These are phyloP conservation scores for Erythrophleum fordii DNA, from an alignment of 306 rosid genomes.

Conservation along the genomic window DNA sequence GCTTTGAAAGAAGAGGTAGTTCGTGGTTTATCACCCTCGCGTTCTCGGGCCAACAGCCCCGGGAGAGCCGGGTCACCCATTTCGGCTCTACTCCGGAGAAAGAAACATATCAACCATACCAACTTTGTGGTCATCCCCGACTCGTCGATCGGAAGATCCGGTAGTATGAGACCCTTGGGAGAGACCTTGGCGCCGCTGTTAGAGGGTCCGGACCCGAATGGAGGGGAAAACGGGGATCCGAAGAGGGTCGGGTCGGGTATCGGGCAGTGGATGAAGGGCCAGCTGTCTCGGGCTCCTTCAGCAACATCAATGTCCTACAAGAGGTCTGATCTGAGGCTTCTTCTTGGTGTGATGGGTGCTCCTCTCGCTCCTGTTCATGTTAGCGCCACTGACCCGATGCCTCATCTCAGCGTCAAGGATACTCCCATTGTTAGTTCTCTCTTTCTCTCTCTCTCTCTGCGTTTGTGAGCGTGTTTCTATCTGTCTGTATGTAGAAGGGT, in stretches of 20 bases:
- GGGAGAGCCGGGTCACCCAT: slow-evolving; percentile 74
- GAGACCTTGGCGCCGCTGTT: slow-evolving; percentile 74
- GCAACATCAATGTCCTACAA: slow-evolving; percentile 52
- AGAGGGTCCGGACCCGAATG: slow-evolving; percentile 93
- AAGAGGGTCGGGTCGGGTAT: slow-evolving; percentile 79
- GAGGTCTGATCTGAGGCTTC: slow-evolving; percentile 93
- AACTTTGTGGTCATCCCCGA: slow-evolving; percentile 28
- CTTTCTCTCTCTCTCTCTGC: background rate
- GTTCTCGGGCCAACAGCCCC: slow-evolving; percentile 76
- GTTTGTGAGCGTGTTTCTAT: background rate
- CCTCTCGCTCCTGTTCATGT: slow-evolving; percentile 93
- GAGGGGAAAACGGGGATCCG: slow-evolving; percentile 62
- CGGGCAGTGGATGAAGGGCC: slow-evolving; percentile 93
- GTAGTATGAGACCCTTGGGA: slow-evolving; percentile 76
- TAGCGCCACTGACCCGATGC: slow-evolving; percentile 76
- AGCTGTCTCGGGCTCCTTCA: slow-evolving; percentile 77
- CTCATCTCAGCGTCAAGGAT: slow-evolving; percentile 90
- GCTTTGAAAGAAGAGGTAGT: slow-evolving; percentile 87
- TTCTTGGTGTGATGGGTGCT: slow-evolving; percentile 96
- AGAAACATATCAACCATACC: slow-evolving; percentile 43
- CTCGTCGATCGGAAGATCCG: slow-evolving; percentile 72
- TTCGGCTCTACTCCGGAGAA: slow-evolving; percentile 62
- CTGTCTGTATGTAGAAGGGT: background rate
- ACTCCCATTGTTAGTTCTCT: slow-evolving; percentile 83
- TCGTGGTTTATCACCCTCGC: slow-evolving; percentile 90